Evolutionary conservation across 2,329 filamentous ascomycete genomes (phyloP).

Genomic region (Geosmithia morbida): DNA sequence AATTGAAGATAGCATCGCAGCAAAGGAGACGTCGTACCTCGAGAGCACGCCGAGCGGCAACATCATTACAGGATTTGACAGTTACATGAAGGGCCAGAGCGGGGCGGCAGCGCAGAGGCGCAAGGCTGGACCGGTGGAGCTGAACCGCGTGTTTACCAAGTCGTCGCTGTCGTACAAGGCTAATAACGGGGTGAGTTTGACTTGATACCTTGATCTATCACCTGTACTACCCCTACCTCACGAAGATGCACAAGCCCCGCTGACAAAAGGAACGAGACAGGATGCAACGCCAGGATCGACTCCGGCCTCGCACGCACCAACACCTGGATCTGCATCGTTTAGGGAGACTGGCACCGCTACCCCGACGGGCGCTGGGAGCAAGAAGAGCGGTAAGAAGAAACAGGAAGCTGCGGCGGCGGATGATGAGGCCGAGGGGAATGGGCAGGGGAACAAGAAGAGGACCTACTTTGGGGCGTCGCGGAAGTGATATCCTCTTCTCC

Average conservation of each 20-base stretch:
- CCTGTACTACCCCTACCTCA: no score
- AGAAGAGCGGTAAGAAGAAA: constrained; percentile 39
- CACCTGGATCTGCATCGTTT: constrained; percentile 40
- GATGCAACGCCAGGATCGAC: constrained; percentile 31
- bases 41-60: constrained; percentile 84
- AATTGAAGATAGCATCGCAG: constrained; percentile 67
- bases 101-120: constrained; percentile 49
- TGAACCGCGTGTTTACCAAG: constrained; percentile 59
- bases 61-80: constrained; percentile 95
- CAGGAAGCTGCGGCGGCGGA: constrained; percentile 22
- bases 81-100: constrained; percentile 81
- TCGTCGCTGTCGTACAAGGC: constrained; percentile 48
- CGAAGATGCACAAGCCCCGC: no score
- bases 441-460: constrained; percentile 35
- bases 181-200: constrained; percentile 10
- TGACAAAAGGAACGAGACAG: constrained; percentile 8
- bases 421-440: constrained; percentile 48
- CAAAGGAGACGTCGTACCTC: constrained; percentile 75
- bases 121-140: constrained; percentile 50
- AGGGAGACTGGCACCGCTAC: constrained; percentile 34
- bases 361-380: constrained; percentile 29
- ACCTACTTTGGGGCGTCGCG: constrained; percentile 42
- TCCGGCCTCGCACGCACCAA: constrained; percentile 33
- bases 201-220: no score
- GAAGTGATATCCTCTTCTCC: constrained; percentile 18